Evolutionary conservation across 2,329 filamentous ascomycete genomes (phyloP).

Genomic region (Neofusicoccum cordaticola): DNA sequence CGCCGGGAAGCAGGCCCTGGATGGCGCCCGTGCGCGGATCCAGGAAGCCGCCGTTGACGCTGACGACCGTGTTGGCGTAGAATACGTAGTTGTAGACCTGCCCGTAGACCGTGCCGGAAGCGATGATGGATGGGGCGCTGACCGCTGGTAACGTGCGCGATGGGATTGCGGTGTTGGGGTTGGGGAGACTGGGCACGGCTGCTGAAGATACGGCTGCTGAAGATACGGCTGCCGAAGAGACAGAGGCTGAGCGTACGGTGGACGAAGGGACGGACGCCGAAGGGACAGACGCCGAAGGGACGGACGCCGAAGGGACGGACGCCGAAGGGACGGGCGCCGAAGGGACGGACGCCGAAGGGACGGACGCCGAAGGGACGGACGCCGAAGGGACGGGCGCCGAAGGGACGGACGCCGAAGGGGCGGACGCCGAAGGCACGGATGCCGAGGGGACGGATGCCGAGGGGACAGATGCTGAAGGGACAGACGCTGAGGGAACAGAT

Average conservation of each 20-base stretch:
- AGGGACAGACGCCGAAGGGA: background rate
- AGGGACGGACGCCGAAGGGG: too few relatives aligned
- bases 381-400: too few relatives aligned
- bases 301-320: too few relatives aligned
- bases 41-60: constrained; percentile 12
- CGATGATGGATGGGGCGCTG: constrained; percentile 8
- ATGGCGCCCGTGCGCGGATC: constrained; percentile 12
- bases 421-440: too few relatives aligned
- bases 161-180: background rate
- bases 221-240: too few relatives aligned
- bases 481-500: too few relatives aligned
- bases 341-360: rapidly evolving
- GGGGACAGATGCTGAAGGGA: rapidly evolving
- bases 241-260: too few relatives aligned
- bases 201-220: background rate
- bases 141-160: background rate
- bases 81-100: constrained; percentile 17
- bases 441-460: too few relatives aligned
- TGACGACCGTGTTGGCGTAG: constrained; percentile 16
- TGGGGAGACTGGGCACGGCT: too few relatives aligned
- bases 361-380: too few relatives aligned
- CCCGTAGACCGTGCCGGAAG: constrained; percentile 8
- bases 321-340: too few relatives aligned
- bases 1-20: constrained; percentile 11
- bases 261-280: background rate